Evolutionary conservation across 164 flowering plant species (phyloP).

Genomic region (Platanus orientalis): DNA sequence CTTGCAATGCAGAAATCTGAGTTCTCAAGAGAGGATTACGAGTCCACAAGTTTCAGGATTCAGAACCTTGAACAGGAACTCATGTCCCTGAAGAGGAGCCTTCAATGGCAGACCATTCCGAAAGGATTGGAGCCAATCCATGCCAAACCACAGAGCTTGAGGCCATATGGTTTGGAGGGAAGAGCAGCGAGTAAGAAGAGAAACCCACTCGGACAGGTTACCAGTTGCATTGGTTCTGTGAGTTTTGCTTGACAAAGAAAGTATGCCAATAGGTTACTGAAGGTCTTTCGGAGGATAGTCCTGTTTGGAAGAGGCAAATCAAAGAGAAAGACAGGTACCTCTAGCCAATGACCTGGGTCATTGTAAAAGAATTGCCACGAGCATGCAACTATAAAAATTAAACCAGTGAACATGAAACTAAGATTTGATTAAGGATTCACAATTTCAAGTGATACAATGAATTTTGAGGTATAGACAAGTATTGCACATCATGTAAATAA

Average conservation of each 20-base stretch:
- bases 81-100: conserved; percentile 56
- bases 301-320: conserved; percentile 56
- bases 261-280: conserved; percentile 59
- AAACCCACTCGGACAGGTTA: conserved; percentile 48
- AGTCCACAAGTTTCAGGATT: conserved; percentile 89
- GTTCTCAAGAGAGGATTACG: conserved; percentile 50
- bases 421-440: too few species aligned
- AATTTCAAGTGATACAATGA: too few species aligned
- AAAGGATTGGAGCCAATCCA: conserved; percentile 32
- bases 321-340: conserved; percentile 39
- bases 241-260: conserved; percentile 68
- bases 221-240: conserved; percentile 62
- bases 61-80: conserved; percentile 85
- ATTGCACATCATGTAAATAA: too few species aligned
- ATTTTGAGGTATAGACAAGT: too few species aligned
- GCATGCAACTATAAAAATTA: conserved; percentile 10
- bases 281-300: conserved; percentile 41
- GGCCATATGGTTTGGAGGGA: conserved; percentile 30
- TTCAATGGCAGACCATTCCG: conserved; percentile 36
- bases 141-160: conserved; percentile 20
- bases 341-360: conserved; percentile 26
- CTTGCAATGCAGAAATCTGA: conserved; percentile 27
- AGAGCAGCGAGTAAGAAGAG: conserved; percentile 46
- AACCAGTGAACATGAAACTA: conserved; percentile 6
- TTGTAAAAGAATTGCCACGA: conserved; percentile 17